Evolutionary conservation across 1,284 basidiomycete species (phyloP).

Genomic region (Ganoderma lingzhi): DNA sequence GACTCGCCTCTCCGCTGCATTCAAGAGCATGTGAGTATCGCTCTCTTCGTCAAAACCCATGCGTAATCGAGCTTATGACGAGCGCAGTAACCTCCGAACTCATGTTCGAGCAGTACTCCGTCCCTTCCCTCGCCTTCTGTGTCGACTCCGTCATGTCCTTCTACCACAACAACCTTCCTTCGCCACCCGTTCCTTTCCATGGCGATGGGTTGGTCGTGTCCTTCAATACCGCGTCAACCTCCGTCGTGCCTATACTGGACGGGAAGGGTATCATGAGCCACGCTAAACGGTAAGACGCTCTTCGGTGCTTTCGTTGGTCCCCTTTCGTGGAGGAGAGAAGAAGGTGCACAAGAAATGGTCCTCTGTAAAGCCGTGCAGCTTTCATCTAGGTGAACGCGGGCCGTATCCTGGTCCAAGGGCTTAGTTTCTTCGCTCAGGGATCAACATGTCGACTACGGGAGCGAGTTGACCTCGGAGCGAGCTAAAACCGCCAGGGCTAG

Average conservation of each 20-base stretch:
- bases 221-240: conserved; percentile 87
- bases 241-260: conserved; percentile 84
- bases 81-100: conserved; percentile 90
- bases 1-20: conserved; percentile 90
- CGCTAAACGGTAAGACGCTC: conserved; percentile 75
- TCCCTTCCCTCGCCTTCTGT: conserved; percentile 89
- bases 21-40: conserved; percentile 79
- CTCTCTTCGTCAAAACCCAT: conserved; percentile 1
- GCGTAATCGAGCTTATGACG: background rate
- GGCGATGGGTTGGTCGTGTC: conserved; percentile 85
- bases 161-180: conserved; percentile 71
- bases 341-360: too few relatives aligned
- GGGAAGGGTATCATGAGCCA: conserved; percentile 85
- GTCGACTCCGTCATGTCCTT: conserved; percentile 96
- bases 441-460: too few relatives aligned
- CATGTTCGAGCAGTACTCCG: conserved; percentile 94
- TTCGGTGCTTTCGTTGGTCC: background rate
- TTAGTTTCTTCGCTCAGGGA: too few relatives aligned
- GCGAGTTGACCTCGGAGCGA: too few relatives aligned
- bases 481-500: too few relatives aligned
- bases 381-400: too few relatives aligned
- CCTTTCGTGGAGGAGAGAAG: too few relatives aligned
- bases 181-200: conserved; percentile 48
- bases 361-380: too few relatives aligned
- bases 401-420: too few relatives aligned